Evolutionary conservation across 257 asterid genomes (phyloP), one percentile per base, ranked within the genome.

Genomic region (Schizonepeta tenuifolia): DNA sequence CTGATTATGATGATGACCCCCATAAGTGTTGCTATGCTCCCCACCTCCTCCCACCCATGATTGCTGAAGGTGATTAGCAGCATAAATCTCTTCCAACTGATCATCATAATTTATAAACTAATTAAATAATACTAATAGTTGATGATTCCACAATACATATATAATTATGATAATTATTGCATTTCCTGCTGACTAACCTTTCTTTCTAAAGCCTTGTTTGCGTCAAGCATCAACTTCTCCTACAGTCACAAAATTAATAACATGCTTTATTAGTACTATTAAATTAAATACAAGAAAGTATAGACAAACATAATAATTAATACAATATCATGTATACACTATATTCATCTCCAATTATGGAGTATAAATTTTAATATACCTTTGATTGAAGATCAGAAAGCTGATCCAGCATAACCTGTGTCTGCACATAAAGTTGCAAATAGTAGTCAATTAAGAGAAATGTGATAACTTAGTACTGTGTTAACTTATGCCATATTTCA

Each of bases 341-440:
- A 24, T 24, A 24, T 24, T 24, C 2, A 24, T 24, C 28, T 20
- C 6, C 0, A 26, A 26, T 20, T 10, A 17, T 15, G 14, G n/a
- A n/a, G n/a, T 7, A 41, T 41, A 24, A 9, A 5, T 44, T 21
- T 12, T 24, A 2, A 36, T 58, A 44, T 84, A 93, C 98, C 98
- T 93, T 91, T 40, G 90, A 76, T 78, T 91, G 96, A 82, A 93
- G 97, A 82, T 93, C 98, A 71, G 96, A 75, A 21, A 93, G 97
- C 83, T 89, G 91, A 80, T 93, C 98, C 11, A 93, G 89, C 96
- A 93, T 89, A 44, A 72, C 78, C 72, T 91, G 98, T 55, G 97
- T 91, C 98, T 93, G 90, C 76, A 77, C 40, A 62, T 3, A 21
- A 69, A 8, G 2, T 38, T 38, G 12, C 43, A 9, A 38, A 3